Evolutionary conservation across 768 basidiomycete species (phyloP), one percentile per base, ranked within the genome.

Genomic region (Leccinum uliginosum): DNA sequence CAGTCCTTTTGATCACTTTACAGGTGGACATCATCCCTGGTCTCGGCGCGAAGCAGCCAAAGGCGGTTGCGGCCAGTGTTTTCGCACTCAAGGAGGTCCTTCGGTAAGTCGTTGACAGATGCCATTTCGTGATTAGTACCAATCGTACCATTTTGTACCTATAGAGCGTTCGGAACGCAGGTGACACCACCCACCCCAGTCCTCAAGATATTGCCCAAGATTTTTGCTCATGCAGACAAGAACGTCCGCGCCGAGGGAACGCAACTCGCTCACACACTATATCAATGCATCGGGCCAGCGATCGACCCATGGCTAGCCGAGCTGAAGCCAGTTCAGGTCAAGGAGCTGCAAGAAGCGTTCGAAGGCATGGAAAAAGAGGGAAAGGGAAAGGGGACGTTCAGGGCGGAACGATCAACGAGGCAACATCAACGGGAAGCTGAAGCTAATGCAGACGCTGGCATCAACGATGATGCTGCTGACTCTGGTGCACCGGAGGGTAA

Each of bases 291-390:
- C 54, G 96, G 92, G 60, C 65, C 83, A 52, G 86, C 84, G 1
- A 87, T 99, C 58, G 87, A 93, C 53, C 82, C 91, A 48, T 92
- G 85, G 78, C 76, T 99, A 21, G 76, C 82, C 21, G 95, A 98
- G 58, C 80, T 99, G 59, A 99, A 99, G 69, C 93, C 96, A 2
- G 93, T 99, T 4, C 97, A 98, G 72, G 85, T 96, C 44, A 94
- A 97, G 70, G 97, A 99, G 64, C 71, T 99, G 64, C 92, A 91
- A 65, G 96, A 98, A 67, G 80, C 85, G 0, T 99, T 96, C 66
- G 92, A 91, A 55, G 75, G 71, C 21, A 76, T 96, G 78, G 91
- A 95, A 64, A 84, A 83, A 59, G 85, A 86, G n/a, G 89, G 87
- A 2, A 89, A 86, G 63, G 94, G 93, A 0, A 89, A 87, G 57